Conservation (phyloP, 2,329 filamentous ascomycete species). For the Domatiomyces globalis region DNA sequence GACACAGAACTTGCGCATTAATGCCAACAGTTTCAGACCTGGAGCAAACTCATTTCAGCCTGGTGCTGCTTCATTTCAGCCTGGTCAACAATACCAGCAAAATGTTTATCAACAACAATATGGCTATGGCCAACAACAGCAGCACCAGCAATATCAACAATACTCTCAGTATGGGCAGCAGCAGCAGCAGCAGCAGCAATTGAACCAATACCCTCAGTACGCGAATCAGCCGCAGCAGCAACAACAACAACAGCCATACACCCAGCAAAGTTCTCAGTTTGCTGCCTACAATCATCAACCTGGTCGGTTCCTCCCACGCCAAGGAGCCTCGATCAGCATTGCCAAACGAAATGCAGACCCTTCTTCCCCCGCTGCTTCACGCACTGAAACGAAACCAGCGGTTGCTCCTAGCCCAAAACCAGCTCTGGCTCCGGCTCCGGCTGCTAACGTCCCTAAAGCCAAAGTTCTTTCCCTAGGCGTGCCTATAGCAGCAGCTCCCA, state of each 20-base stretch:
- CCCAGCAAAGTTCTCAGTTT: slow-evolving; percentile 37
- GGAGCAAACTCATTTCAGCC: slow-evolving; percentile 60
- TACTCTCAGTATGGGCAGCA: slow-evolving; percentile 46
- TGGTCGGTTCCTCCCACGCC: slow-evolving; percentile 26
- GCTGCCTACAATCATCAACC: slow-evolving; percentile 29
- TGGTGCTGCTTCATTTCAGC: slow-evolving; percentile 55
- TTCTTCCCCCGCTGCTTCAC: slow-evolving; percentile 31
- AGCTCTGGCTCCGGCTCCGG: slow-evolving; percentile 14
- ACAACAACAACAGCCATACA: slow-evolving; percentile 19
- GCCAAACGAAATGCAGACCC: slow-evolving; percentile 33
- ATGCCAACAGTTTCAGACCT: slow-evolving; percentile 46
- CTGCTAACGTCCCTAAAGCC: slow-evolving; percentile 36
- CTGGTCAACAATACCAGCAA: slow-evolving; percentile 52
- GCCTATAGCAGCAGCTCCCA: slow-evolving; percentile 24
- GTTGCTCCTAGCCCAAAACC: slow-evolving; percentile 26
- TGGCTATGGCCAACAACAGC: slow-evolving; percentile 37
- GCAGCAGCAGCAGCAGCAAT: slow-evolving; percentile 32
- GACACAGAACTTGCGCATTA: slow-evolving; percentile 52
- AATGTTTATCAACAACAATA: slow-evolving; percentile 37
- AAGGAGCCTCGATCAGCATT: slow-evolving; percentile 32
- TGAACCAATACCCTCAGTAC: slow-evolving; percentile 33
- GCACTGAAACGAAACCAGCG: slow-evolving; percentile 35
- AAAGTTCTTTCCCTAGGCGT: slow-evolving; percentile 62
- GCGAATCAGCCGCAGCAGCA: slow-evolving; percentile 26
- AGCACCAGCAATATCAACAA: slow-evolving; percentile 37